phyloP scores from a whole-genome alignment of 179 eudicot genomes.

The Silene noctiflora region DNA sequence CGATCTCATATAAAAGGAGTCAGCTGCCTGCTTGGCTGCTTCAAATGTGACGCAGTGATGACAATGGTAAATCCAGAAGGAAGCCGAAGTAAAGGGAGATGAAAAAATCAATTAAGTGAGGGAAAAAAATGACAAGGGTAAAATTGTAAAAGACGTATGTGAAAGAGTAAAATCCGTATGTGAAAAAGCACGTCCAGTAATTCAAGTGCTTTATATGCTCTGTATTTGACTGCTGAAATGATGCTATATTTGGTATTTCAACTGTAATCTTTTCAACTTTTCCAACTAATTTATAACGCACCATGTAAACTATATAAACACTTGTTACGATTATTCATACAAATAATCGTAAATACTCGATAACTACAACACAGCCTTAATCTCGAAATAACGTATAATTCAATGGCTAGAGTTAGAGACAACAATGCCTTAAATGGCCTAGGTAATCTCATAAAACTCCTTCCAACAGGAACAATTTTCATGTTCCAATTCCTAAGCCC shows the following conservation, averaged over 20 bases:
- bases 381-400: background rate
- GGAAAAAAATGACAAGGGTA: too few relatives aligned
- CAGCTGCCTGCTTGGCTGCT: too few relatives aligned
- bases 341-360: background rate
- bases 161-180: too few relatives aligned
- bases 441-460: slow-evolving; percentile 30
- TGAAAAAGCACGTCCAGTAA: too few relatives aligned
- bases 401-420: slow-evolving; percentile 2
- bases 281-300: slow-evolving; percentile 1
- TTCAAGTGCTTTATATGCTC: too few relatives aligned
- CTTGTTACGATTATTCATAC: background rate
- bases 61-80: too few relatives aligned
- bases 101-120: too few relatives aligned
- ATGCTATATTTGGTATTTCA: background rate
- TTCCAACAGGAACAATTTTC: slow-evolving; percentile 45
- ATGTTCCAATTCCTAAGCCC: slow-evolving; percentile 40
- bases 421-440: slow-evolving; percentile 16
- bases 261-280: slow-evolving; percentile 1
- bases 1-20: too few relatives aligned
- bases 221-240: too few relatives aligned
- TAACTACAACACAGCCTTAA: background rate
- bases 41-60: too few relatives aligned
- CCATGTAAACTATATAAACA: background rate
- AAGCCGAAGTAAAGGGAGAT: too few relatives aligned
- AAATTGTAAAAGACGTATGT: too few relatives aligned